Percentiles rank a stretch among this genome's conserved stretches.
These are phyloP conservation scores for Chytriomyces confervae DNA, from an alignment of 192 early-diverging fungal species.

Conservation along the genomic window DNA sequence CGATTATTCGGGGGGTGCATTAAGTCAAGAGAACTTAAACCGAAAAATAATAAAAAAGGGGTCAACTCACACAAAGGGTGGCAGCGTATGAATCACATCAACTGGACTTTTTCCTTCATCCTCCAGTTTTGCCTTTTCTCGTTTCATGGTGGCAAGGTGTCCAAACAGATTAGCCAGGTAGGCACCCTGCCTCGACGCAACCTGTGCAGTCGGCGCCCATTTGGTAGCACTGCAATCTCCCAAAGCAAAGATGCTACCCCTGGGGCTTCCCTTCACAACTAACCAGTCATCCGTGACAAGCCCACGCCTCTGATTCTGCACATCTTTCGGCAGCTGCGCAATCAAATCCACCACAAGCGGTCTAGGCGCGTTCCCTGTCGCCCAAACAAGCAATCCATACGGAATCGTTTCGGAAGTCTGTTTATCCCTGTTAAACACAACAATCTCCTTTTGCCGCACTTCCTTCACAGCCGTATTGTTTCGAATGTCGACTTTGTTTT, in stretches of 20 bases:
- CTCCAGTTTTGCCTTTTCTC: constrained; percentile 6
- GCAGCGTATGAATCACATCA: constrained; percentile 25
- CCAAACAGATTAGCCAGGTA: constrained; percentile 83
- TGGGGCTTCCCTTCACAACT: constrained; percentile 61
- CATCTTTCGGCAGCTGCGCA: constrained; percentile 55
- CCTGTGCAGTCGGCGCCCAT: constrained; percentile 80
- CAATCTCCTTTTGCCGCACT: constrained; percentile 72
- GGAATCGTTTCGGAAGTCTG: constrained; percentile 62
- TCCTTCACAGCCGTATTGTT: constrained; percentile 84
- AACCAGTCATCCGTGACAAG: constrained; percentile 75
- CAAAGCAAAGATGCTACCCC: constrained; percentile 66
- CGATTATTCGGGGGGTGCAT: constrained; percentile 56
- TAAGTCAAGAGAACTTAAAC: constrained; percentile 7
- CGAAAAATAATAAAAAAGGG: not conserved
- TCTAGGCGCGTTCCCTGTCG: constrained; percentile 80
- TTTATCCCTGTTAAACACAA: constrained; percentile 70
- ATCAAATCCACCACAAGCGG: constrained; percentile 73
- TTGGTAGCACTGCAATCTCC: constrained; percentile 80
- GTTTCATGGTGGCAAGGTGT: constrained; percentile 49
- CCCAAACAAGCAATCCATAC: constrained; percentile 84
- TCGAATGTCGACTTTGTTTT: constrained; percentile 73
- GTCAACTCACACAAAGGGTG: constrained; percentile 25
- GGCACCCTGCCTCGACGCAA: constrained; percentile 86
- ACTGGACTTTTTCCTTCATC: not conserved
- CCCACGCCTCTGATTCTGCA: constrained; percentile 73